Conservation (phyloP, 495 filamentous ascomycete species). For the Viridothelium virens region DNA sequence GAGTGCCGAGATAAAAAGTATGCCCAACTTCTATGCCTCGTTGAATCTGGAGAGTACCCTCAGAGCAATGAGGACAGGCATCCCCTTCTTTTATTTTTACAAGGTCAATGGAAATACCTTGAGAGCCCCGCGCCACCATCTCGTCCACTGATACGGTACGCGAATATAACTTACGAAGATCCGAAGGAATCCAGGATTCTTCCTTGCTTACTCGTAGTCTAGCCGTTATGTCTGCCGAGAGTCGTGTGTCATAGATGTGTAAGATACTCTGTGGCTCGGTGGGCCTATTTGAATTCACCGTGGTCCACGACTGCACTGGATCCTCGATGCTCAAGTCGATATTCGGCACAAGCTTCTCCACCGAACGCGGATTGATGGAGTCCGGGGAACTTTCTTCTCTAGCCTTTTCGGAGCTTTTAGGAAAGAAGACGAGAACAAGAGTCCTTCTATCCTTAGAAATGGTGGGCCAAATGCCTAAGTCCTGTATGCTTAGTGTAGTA, state of each 20-base stretch:
- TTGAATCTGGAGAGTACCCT: slow-evolving; percentile 56
- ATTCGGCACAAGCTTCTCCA: slow-evolving; percentile 47
- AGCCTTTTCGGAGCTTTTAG: slow-evolving; percentile 39
- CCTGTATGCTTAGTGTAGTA: not conserved
- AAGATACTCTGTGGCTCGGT: not conserved
- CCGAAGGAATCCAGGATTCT: not conserved
- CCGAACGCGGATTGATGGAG: not conserved
- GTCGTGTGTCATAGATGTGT: not conserved
- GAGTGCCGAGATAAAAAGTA: slow-evolving; percentile 86
- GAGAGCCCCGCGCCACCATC: not conserved
- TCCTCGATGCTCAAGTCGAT: slow-evolving; percentile 65
- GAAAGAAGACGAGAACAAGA: slow-evolving; percentile 61
- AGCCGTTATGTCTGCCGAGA: not conserved
- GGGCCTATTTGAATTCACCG: no score
- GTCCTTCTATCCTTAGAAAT: slow-evolving; percentile 61
- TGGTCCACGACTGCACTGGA: not conserved
- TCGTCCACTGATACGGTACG: not conserved
- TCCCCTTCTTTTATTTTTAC: slow-evolving; percentile 61
- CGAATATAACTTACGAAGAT: not conserved
- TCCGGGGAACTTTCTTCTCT: slow-evolving; percentile 55
- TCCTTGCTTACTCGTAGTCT: not conserved
- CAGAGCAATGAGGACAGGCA: slow-evolving; percentile 58
- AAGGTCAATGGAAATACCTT: slow-evolving; percentile 41
- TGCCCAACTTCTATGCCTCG: slow-evolving; percentile 84
- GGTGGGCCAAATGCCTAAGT: slow-evolving; percentile 47